These are phyloP conservation scores for Acanthamoeba sp. DNA, from an alignment of 208 protist species.

Conservation along the genomic window DNA sequence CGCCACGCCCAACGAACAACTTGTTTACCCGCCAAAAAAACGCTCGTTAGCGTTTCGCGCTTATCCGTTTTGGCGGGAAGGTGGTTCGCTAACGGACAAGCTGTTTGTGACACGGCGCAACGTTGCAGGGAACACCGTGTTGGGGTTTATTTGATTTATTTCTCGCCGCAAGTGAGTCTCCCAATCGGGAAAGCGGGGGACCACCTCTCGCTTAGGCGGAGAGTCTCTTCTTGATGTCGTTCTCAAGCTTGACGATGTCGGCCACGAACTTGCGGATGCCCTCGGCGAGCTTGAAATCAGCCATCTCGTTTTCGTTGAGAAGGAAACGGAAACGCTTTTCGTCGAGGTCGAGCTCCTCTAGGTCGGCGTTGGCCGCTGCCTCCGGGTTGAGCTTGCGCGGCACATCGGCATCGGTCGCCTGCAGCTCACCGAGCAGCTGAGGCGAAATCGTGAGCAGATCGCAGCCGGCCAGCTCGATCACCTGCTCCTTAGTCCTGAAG, in stretches of 20 bases:
- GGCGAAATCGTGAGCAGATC: conserved; percentile 98
- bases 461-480: conserved; percentile 95
- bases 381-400: conserved; percentile 20
- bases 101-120: too few species aligned
- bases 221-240: conserved; percentile 72
- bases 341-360: conserved; percentile 81
- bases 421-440: conserved; percentile 95
- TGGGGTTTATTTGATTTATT: too few species aligned
- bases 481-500: conserved; percentile 96
- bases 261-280: conserved; percentile 97
- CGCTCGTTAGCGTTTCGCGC: too few species aligned
- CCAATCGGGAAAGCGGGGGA: background rate
- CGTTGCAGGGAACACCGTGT: too few species aligned
- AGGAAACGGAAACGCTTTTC: conserved; percentile 88
- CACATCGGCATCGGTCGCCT: conserved; percentile 79
- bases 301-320: conserved; percentile 96
- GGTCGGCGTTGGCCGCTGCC: conserved; percentile 47
- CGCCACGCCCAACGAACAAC: too few species aligned
- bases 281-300: conserved; percentile 97
- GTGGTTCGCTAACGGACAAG: too few species aligned
- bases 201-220: background rate
- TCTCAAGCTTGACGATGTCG: conserved; percentile 94
- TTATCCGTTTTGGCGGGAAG: too few species aligned
- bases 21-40: too few species aligned
- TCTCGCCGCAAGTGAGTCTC: too few species aligned